Evolutionary conservation across 2,329 filamentous ascomycete genomes (phyloP).

Genomic region (Cercospora sp.): DNA sequence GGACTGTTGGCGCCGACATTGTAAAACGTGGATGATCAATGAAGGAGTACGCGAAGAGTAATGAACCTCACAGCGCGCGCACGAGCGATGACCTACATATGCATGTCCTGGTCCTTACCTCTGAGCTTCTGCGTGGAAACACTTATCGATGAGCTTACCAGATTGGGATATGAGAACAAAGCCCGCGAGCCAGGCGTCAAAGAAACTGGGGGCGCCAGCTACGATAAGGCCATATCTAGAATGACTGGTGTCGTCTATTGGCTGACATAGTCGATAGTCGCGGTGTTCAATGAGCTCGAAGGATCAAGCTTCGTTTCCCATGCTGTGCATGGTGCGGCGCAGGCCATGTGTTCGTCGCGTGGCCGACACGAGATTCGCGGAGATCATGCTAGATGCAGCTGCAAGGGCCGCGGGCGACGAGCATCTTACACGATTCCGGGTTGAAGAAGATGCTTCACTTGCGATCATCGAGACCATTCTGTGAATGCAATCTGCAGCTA

Average conservation of each 20-base stretch:
- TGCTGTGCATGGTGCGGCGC: background rate
- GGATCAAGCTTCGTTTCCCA: background rate
- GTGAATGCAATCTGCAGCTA: background rate
- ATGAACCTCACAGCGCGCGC: background rate
- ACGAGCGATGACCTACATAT: background rate
- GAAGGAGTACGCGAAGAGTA: background rate
- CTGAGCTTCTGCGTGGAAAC: background rate
- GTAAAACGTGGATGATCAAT: background rate
- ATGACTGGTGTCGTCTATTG: background rate
- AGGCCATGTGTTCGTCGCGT: background rate
- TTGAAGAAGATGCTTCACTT: background rate
- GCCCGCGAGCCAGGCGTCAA: background rate
- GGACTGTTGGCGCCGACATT: constrained; percentile 23
- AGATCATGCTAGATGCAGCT: background rate
- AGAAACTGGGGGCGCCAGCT: background rate
- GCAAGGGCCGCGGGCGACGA: background rate
- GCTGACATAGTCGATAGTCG: constrained; percentile 1
- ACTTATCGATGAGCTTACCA: constrained; percentile 7
- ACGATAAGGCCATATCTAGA: background rate
- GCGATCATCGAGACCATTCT: background rate
- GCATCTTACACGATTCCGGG: background rate
- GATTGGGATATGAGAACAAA: background rate
- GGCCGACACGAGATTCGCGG: background rate
- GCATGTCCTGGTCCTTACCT: background rate
- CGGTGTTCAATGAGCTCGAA: background rate